Conservation (phyloP, 169 alveolate species). For the Cryptosporidium sp. region DNA sequence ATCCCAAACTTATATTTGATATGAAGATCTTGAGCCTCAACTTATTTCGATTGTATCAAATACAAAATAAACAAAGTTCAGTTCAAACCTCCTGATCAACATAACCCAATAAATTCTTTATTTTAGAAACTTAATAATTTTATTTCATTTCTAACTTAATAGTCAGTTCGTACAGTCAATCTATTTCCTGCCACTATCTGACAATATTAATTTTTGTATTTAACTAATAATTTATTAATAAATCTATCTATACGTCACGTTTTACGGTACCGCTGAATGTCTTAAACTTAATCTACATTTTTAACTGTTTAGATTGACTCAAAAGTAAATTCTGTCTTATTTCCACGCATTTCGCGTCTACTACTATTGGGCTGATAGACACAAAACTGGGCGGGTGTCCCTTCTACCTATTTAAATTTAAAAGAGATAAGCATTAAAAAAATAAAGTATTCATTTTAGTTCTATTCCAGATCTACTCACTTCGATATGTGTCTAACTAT, state of each 20-base stretch:
- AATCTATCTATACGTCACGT: conserved; percentile 25
- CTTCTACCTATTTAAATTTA: neutral
- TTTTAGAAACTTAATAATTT: neutral
- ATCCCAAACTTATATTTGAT: neutral
- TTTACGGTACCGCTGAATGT: conserved; percentile 24
- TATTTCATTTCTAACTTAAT: neutral
- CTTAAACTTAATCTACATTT: conserved; percentile 2
- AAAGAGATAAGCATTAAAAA: neutral
- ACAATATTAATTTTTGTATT: neutral
- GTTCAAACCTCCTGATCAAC: conserved; percentile 21
- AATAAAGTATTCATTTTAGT: neutral
- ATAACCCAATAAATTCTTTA: neutral
- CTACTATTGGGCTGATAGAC: conserved; percentile 5
- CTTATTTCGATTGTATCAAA: neutral
- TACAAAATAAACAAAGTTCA: conserved; percentile 10
- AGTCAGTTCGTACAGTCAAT: conserved; percentile 3
- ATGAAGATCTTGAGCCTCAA: conserved; percentile 8
- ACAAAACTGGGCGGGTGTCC: conserved; percentile 24
- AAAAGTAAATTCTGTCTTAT: conserved; percentile 16
- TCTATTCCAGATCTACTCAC: neutral
- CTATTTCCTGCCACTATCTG: neutral
- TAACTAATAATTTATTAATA: neutral
- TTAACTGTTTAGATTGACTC: neutral
- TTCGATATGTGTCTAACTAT: neutral
- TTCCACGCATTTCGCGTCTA: conserved; percentile 6